phyloP scores from a whole-genome alignment of 2,329 filamentous ascomycete species.

The Cytospora schulzeri region DNA sequence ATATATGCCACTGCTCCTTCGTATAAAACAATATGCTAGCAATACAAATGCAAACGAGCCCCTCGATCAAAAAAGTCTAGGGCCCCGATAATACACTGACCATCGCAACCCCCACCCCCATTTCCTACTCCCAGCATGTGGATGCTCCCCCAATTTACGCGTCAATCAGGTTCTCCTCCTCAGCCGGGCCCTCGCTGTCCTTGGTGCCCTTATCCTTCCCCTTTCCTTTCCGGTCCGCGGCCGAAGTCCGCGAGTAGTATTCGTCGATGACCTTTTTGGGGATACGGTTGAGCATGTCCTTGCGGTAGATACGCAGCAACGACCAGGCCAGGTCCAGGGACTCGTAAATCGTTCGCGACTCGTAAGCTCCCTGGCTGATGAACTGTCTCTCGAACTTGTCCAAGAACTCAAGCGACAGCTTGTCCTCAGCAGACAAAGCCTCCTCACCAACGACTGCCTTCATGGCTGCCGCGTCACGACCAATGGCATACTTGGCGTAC shows the following conservation, averaged over 20 bases:
- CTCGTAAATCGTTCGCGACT: conserved; percentile 88
- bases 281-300: conserved; percentile 95
- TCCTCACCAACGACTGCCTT: conserved; percentile 99
- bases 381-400: conserved; percentile 98
- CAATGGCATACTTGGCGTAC: conserved; percentile 99
- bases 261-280: conserved; percentile 81
- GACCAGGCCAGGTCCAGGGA: conserved; percentile 96
- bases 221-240: conserved; percentile 63
- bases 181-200: conserved; percentile 33
- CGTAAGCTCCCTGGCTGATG: conserved; percentile 89
- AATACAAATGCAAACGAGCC: conserved; percentile 26
- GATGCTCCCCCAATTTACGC: conserved; percentile 32
- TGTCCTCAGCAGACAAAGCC: conserved; percentile 92
- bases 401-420: conserved; percentile 96
- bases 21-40: conserved; percentile 25
- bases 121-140: neutral
- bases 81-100: conserved; percentile 11
- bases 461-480: conserved; percentile 97
- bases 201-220: conserved; percentile 48
- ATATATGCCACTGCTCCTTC: conserved; percentile 21
- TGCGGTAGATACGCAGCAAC: conserved; percentile 93
- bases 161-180: conserved; percentile 42
- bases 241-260: conserved; percentile 71
- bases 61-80: conserved; percentile 18
- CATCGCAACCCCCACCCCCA: no score